Percentiles rank a stretch among this genome's conserved stretches.
phyloP scores from a whole-genome alignment of 768 basidiomycete genomes.

The Gyrodon lividus region DNA sequence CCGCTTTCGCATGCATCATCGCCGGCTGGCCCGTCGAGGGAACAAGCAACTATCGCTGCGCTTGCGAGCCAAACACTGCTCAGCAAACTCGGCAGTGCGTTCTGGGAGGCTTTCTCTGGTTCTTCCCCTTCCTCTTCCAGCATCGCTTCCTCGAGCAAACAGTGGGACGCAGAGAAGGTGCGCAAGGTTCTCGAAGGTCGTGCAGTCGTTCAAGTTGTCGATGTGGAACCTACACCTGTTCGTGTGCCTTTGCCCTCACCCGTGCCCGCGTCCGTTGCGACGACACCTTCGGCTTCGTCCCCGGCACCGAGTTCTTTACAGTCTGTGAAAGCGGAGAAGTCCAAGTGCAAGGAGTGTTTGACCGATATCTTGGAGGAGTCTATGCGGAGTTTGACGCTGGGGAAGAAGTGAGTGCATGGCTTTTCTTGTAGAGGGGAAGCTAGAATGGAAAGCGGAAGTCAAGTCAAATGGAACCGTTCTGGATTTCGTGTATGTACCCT shows the following conservation, averaged over 20 bases:
- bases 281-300: not conserved
- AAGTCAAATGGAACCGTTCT: not conserved
- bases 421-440: not conserved
- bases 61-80: slow-evolving; percentile 78
- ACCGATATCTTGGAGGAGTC: slow-evolving; percentile 61
- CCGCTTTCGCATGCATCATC: slow-evolving; percentile 35
- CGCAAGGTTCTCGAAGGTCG: slow-evolving; percentile 78
- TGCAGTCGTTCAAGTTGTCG: slow-evolving; percentile 77
- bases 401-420: slow-evolving; percentile 44
- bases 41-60: slow-evolving; percentile 47
- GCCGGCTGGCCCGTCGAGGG: slow-evolving; percentile 26
- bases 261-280: not conserved
- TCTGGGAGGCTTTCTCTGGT: slow-evolving; percentile 89
- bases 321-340: slow-evolving; percentile 16
- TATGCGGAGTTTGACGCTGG: slow-evolving; percentile 63
- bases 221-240: slow-evolving; percentile 49
- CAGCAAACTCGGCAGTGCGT: slow-evolving; percentile 67
- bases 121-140: slow-evolving; percentile 11
- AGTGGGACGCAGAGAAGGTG: slow-evolving; percentile 78
- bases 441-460: not conserved
- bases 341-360: slow-evolving; percentile 22
- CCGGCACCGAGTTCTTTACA: slow-evolving; percentile 2
- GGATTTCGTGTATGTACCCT: not conserved
- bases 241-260: not conserved
- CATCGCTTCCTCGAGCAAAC: slow-evolving; percentile 25